Percentiles rank a stretch among this genome's conserved stretches.
phyloP scores from a whole-genome alignment of 352 stramenopile species.

The Phytopythium boreale region DNA sequence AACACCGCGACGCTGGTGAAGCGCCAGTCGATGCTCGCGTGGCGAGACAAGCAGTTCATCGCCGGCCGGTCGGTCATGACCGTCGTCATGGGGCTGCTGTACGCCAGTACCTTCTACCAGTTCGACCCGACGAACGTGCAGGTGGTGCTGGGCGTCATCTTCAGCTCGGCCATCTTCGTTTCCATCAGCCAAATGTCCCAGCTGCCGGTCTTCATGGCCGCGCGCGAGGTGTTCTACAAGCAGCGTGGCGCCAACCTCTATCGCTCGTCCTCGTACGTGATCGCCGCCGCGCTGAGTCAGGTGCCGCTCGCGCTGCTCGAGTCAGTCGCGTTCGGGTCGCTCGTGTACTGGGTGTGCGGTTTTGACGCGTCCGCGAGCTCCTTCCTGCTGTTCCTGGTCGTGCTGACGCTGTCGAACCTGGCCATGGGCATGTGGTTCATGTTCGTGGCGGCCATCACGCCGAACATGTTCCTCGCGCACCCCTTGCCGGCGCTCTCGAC shows the following conservation, averaged over 20 bases:
- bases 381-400: constrained; percentile 44
- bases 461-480: constrained; percentile 44
- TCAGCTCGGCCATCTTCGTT: constrained; percentile 73
- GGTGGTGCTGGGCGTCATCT: constrained; percentile 65
- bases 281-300: constrained; percentile 34
- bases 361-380: constrained; percentile 38
- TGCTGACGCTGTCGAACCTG: constrained; percentile 12
- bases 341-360: constrained; percentile 82
- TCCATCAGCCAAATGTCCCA: constrained; percentile 65
- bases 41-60: constrained; percentile 37
- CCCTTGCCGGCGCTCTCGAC: constrained; percentile 33
- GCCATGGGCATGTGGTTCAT: too few species aligned
- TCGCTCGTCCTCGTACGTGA: constrained; percentile 61
- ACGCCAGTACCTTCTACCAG: constrained; percentile 34
- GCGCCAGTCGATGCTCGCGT: constrained; percentile 30
- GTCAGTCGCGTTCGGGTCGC: constrained; percentile 69
- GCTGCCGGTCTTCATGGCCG: constrained; percentile 53
- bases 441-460: not conserved
- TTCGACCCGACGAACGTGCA: constrained; percentile 31
- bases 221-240: constrained; percentile 44
- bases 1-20: constrained; percentile 16
- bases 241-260: constrained; percentile 61
- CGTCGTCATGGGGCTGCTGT: constrained; percentile 36
- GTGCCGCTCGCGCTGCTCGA: constrained; percentile 51
- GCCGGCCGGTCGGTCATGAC: constrained; percentile 27